phyloP scores from a whole-genome alignment of 352 stramenopile species.

The Pythium insidiosum region DNA sequence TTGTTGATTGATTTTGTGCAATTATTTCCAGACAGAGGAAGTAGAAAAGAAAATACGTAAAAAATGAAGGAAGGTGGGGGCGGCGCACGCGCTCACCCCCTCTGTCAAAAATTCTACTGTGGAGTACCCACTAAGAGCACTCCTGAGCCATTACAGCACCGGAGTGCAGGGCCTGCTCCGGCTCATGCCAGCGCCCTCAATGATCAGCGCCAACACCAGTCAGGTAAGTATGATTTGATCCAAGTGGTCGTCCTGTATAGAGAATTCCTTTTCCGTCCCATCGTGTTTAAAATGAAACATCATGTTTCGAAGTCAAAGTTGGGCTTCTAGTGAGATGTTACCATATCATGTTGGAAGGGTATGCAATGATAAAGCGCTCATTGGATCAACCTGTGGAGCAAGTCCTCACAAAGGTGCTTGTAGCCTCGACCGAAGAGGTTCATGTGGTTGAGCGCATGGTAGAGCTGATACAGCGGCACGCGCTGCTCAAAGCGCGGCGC shows the following conservation, averaged over 20 bases:
- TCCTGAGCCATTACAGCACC: constrained; percentile 31
- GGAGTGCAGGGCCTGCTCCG: constrained; percentile 18
- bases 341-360: too few relatives aligned
- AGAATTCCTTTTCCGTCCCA: too few relatives aligned
- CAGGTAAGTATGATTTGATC: constrained; percentile 75
- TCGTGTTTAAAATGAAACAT: too few relatives aligned
- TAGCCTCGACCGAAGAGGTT: constrained; percentile 58
- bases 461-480: constrained; percentile 70
- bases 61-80: constrained; percentile 24
- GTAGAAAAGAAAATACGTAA: too few relatives aligned
- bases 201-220: constrained; percentile 80
- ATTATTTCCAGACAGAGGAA: too few relatives aligned
- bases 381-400: too few relatives aligned
- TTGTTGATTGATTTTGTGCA: too few relatives aligned
- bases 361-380: too few relatives aligned
- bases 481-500: constrained; percentile 35
- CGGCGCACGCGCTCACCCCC: constrained; percentile 63
- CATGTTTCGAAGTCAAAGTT: too few relatives aligned
- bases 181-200: constrained; percentile 79
- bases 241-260: too few relatives aligned
- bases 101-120: constrained; percentile 81
- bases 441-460: constrained; percentile 84
- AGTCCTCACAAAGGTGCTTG: constrained; percentile 7
- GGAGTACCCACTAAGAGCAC: constrained; percentile 77
- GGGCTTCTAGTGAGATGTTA: too few relatives aligned